Conservation (phyloP, 306 rosid genomes). For the Medicago truncatula region MtrunA17r5.0-ANR NC_053045.1:64164501-64165000, state of each 20-base stretch:
- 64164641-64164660: conserved; percentile 67
- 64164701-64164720: conserved; percentile 70
- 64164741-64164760: conserved; percentile 59
- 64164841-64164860: neutral
- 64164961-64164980: too few species aligned
- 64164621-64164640: conserved; percentile 79
- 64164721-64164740: conserved; percentile 83
- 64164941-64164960: too few species aligned
- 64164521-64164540: conserved; percentile 85
- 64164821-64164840: neutral
- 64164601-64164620: conserved; percentile 85
- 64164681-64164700: conserved; percentile 66
- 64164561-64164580: conserved; percentile 68
- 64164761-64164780: neutral
- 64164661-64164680: conserved; percentile 57
- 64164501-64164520: conserved; percentile 86
- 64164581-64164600: conserved; percentile 78
- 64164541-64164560: conserved; percentile 83
- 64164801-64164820: neutral
- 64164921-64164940: too few species aligned
- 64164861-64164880: neutral
- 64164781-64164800: neutral
- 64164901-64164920: too few species aligned
- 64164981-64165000: too few species aligned
- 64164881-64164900: neutral